phyloP scores from a whole-genome alignment of 192 early-diverging fungal genomes.

The Coemansia sp. region DNA sequence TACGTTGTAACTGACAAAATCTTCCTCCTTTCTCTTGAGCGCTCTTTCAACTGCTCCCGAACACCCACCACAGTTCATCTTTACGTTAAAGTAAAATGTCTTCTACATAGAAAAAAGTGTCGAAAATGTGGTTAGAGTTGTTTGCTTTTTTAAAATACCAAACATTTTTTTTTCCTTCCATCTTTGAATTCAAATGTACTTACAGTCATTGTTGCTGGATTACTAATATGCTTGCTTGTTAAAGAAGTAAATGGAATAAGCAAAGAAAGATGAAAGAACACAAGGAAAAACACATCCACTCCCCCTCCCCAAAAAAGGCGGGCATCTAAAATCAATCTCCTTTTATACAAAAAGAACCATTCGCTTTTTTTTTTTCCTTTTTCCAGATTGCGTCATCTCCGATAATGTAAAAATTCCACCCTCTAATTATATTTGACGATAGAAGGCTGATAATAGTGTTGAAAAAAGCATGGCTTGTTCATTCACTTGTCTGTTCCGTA shows the following conservation, averaged over 20 bases:
- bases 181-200: neutral
- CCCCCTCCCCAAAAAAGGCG: no score
- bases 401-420: no score
- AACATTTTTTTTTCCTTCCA: slow-evolving; percentile 1
- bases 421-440: no score
- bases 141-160: neutral
- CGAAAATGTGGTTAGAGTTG: neutral
- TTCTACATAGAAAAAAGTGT: neutral
- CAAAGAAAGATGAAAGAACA: neutral
- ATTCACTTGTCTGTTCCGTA: no score
- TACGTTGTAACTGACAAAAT: slow-evolving; percentile 1
- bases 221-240: no score
- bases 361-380: no score
- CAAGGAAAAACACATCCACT: no score
- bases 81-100: slow-evolving; percentile 12
- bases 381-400: no score
- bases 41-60: slow-evolving; percentile 21
- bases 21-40: slow-evolving; percentile 4
- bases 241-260: neutral
- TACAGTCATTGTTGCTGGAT: neutral
- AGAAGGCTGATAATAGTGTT: no score
- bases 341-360: no score
- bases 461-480: no score
- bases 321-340: no score
- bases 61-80: slow-evolving; percentile 25